Evolutionary conservation across 1,284 basidiomycete species (phyloP).

Genomic region (Leccinum huronense): DNA sequence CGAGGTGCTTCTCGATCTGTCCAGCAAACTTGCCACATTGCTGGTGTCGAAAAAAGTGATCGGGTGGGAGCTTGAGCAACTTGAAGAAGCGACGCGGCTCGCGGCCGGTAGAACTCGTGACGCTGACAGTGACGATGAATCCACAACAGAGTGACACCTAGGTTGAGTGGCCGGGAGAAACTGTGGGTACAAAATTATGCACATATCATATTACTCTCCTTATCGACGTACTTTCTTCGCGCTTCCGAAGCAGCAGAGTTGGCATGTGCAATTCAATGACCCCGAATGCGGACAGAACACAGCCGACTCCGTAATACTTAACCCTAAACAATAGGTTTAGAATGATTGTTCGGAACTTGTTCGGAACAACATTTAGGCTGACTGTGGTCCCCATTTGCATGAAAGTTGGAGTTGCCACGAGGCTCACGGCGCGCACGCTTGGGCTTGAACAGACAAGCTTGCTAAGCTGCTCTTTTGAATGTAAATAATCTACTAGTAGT

Average conservation of each 20-base stretch:
- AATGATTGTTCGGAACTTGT: not conserved
- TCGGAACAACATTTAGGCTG: not conserved
- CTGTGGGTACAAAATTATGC: not conserved
- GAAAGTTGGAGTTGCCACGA: not conserved
- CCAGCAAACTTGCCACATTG: constrained; percentile 40
- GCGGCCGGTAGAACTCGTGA: constrained; percentile 43
- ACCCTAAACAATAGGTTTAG: not conserved
- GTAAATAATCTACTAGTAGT: too few relatives aligned
- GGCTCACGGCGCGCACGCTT: not conserved
- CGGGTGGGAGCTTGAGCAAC: constrained; percentile 66
- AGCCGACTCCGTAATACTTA: not conserved
- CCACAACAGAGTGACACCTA: constrained; percentile 23
- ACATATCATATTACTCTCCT: too few relatives aligned
- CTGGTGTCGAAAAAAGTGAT: constrained; percentile 52
- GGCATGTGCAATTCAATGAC: not conserved
- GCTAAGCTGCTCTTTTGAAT: too few relatives aligned
- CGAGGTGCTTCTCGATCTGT: constrained; percentile 47
- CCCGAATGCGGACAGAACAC: not conserved
- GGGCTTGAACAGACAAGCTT: too few relatives aligned
- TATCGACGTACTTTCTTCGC: not conserved
- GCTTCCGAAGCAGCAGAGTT: not conserved
- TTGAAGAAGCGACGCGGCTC: constrained; percentile 56
- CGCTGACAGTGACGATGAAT: constrained; percentile 67
- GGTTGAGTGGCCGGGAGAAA: not conserved
- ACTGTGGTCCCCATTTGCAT: not conserved